A percentile compares a stretch with the other conserved stretches of the same genome.
phyloP scores from a whole-genome alignment of 2,329 filamentous ascomycete genomes.

The Nannizziopsis barbatae region DNA sequence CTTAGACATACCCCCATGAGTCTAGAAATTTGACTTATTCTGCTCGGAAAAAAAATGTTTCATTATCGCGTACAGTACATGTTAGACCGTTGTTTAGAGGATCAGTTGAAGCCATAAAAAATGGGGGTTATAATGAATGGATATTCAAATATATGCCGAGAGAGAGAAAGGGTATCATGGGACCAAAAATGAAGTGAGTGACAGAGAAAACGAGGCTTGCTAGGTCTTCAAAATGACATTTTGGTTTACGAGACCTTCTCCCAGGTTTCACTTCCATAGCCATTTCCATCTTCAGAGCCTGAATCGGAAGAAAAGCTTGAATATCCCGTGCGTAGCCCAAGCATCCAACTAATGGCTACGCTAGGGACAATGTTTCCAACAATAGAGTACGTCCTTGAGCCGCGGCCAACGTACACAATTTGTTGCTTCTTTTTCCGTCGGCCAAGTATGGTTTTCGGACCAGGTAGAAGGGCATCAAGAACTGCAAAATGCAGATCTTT shows the following conservation, averaged over 20 bases:
- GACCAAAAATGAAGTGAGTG: too few species aligned
- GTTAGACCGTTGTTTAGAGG: too few species aligned
- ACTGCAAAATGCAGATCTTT: slow-evolving; percentile 74
- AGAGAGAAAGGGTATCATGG: too few species aligned
- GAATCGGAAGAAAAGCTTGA: slow-evolving; percentile 10
- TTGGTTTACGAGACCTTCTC: slow-evolving; percentile 21
- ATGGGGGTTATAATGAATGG: too few species aligned
- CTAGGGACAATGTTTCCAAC: slow-evolving; percentile 71
- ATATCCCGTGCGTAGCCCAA: slow-evolving; percentile 53
- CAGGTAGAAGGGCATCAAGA: slow-evolving; percentile 68
- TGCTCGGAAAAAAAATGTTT: too few species aligned
- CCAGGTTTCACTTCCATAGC: slow-evolving; percentile 29
- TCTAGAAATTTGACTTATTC: too few species aligned
- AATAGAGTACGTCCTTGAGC: slow-evolving; percentile 71
- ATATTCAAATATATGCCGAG: too few species aligned
- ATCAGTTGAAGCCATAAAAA: too few species aligned
- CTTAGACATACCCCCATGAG: too few species aligned
- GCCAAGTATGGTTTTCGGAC: slow-evolving; percentile 32
- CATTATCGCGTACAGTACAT: too few species aligned
- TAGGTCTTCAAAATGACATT: slow-evolving; percentile 16
- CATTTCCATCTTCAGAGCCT: slow-evolving; percentile 18
- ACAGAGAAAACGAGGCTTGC: slow-evolving; percentile 16
- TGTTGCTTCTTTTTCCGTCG: slow-evolving; percentile 32
- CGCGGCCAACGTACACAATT: slow-evolving; percentile 70
- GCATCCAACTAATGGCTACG: slow-evolving; percentile 80